phyloP scores from a whole-genome alignment of 192 early-diverging fungal species.

The Backusella tarrabulga region DNA sequence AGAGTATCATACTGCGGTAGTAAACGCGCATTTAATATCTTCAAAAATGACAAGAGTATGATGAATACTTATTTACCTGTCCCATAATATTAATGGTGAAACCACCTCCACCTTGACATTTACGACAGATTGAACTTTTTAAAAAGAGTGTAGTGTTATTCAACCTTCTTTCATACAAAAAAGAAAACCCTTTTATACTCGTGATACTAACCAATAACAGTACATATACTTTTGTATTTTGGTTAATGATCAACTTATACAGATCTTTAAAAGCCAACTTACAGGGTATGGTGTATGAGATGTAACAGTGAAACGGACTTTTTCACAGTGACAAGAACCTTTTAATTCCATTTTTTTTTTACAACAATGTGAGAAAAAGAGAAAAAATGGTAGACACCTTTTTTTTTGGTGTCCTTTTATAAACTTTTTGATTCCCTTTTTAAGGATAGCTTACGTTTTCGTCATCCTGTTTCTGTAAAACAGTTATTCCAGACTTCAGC shows the following conservation, averaged over 20 bases:
- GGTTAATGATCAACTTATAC: neutral
- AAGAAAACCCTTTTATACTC: neutral
- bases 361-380: neutral
- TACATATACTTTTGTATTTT: slow-evolving; percentile 37
- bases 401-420: neutral
- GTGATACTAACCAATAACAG: slow-evolving; percentile 49
- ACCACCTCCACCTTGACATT: slow-evolving; percentile 59
- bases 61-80: slow-evolving; percentile 9
- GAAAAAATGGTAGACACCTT: neutral
- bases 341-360: slow-evolving; percentile 38
- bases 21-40: neutral
- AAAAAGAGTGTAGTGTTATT: neutral
- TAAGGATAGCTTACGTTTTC: neutral
- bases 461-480: neutral
- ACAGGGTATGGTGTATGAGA: slow-evolving; percentile 52
- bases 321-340: slow-evolving; percentile 65
- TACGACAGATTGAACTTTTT: slow-evolving; percentile 60
- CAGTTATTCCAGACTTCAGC: too few species aligned
- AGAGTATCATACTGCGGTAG: slow-evolving; percentile 29
- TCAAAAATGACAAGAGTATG: neutral
- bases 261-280: slow-evolving; percentile 6
- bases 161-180: neutral
- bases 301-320: slow-evolving; percentile 48
- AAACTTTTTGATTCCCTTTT: neutral
- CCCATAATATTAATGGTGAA: slow-evolving; percentile 58